Evolutionary conservation across 331 rosid genomes (phyloP), one percentile per base, ranked within the genome.

Genomic region (Rhamnella rubrinervis): DNA sequence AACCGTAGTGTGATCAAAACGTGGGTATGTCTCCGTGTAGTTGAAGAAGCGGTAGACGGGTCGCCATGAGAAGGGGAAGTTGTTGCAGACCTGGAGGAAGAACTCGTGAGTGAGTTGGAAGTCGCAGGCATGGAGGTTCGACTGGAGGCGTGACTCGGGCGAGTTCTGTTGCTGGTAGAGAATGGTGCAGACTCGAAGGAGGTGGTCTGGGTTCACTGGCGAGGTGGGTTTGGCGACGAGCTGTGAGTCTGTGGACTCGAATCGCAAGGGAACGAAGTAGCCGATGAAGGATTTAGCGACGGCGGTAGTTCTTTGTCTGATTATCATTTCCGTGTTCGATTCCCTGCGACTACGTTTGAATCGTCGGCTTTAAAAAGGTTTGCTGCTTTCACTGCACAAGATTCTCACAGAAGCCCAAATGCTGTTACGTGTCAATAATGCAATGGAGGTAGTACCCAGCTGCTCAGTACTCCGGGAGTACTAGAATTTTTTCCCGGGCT

Each of bases 71-170:
- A 60, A 72, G 5, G 97, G 96, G 77, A 93, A 90, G 4, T 59
- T 71, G 85, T 86, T 93, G 89, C 98, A 90, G 26, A 90, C 97
- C 25, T 87, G 96, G 44, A 90, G 90, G 83, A 93, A 88, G 83
- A 93, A 85, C 75, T 93, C 96, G 71, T 84, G 98, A 71, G 89
- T 84, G 77, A 88, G 86, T 38, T 76, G 59, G 82, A 83, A 85
- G 47, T 75, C 67, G 75, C 75, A 76, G 39, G 92, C 70, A 50
- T 66, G 59, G 79, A 93, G 93, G 59, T 85, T 86, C 6, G 92
- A 77, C 72, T 78, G 83, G 71, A 88, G 87, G 13, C 90, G 75
- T 23, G 88, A 37, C 63, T 78, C 87, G 53, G 89, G 76, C 23
- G 85, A 85, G 84, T 88, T 71, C 63, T 90, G 96, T 20, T 90